Conservation (phyloP, 768 basidiomycete species). For the Stropharia rugosoannulata region DNA sequence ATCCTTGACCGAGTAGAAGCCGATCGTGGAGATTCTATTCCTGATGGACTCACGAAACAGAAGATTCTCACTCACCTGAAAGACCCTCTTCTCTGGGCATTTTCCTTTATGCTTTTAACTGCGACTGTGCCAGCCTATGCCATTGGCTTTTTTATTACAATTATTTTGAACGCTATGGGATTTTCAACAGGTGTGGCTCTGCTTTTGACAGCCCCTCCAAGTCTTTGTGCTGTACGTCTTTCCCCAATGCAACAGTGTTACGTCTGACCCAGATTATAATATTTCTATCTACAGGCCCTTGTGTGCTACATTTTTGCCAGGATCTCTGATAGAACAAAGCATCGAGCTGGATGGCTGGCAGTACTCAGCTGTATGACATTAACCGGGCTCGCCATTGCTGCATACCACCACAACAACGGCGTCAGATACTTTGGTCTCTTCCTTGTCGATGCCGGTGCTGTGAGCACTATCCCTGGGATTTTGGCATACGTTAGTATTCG, state of each 20-base stretch:
- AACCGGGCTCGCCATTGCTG: constrained; percentile 31
- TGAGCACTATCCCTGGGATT: constrained; percentile 33
- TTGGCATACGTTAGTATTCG: constrained; percentile 34
- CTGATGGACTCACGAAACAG: constrained; percentile 29
- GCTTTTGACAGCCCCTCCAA: constrained; percentile 19
- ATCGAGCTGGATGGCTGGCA: constrained; percentile 32
- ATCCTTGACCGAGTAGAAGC: constrained; percentile 34
- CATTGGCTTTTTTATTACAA: constrained; percentile 19
- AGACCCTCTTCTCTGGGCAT: constrained; percentile 37
- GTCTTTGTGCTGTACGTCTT: constrained; percentile 15
- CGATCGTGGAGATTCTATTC: constrained; percentile 37
- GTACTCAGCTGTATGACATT: constrained; percentile 31
- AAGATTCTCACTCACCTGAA: constrained; percentile 31
- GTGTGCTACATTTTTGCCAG: constrained; percentile 36
- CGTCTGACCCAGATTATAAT: background rate
- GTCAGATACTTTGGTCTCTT: constrained; percentile 35
- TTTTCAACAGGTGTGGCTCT: constrained; percentile 11
- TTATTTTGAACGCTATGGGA: constrained; percentile 19
- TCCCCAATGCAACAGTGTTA: constrained; percentile 7
- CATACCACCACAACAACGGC: constrained; percentile 25
- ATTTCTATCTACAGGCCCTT: constrained; percentile 22
- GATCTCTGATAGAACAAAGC: constrained; percentile 33
- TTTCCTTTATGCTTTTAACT: constrained; percentile 37
- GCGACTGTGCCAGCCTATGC: constrained; percentile 18
- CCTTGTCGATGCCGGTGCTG: constrained; percentile 32